Percentiles rank a stretch among this genome's conserved stretches.
Evolutionary conservation across 257 asterid genomes (phyloP).

Genomic region (Mentha longifolia): DNA sequence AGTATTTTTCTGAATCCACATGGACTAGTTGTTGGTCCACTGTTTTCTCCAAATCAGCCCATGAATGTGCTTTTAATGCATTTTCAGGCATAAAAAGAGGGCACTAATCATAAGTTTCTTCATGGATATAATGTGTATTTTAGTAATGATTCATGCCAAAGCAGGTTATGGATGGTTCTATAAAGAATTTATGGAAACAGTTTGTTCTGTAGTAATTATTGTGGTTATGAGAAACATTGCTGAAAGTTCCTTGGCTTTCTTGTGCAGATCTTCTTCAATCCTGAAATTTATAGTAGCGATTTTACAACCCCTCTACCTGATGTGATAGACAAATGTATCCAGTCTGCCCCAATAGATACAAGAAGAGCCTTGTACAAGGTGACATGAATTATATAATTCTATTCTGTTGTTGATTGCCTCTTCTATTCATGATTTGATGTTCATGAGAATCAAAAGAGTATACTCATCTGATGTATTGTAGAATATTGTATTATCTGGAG

Average conservation of each 20-base stretch:
- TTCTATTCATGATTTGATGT: constrained; percentile 5
- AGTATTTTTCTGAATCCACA: neutral
- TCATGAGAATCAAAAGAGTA: constrained; percentile 29
- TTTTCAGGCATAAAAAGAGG: constrained; percentile 2
- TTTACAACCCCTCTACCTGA: constrained; percentile 83
- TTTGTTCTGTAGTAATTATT: neutral
- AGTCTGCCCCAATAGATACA: constrained; percentile 98
- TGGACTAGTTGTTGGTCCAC: constrained; percentile 17
- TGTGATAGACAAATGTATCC: constrained; percentile 92
- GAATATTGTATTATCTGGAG: constrained; percentile 95
- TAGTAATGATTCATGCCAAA: constrained; percentile 10
- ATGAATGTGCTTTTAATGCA: constrained; percentile 8
- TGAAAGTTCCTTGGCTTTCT: constrained; percentile 32
- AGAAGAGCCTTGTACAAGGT: constrained; percentile 98
- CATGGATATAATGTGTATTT: constrained; percentile 5
- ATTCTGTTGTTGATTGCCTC: constrained; percentile 27
- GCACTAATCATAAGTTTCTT: neutral
- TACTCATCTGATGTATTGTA: constrained; percentile 42
- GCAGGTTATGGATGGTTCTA: constrained; percentile 1
- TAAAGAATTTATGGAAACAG: neutral
- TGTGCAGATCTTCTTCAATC: constrained; percentile 88
- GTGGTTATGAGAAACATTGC: constrained; percentile 15
- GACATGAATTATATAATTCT: constrained; percentile 25
- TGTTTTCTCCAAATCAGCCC: constrained; percentile 1
- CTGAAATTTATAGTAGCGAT: constrained; percentile 78